Evolutionary conservation across 23 red algal species (phyloP).

Genomic region (Pyropia yezoensis): DNA sequence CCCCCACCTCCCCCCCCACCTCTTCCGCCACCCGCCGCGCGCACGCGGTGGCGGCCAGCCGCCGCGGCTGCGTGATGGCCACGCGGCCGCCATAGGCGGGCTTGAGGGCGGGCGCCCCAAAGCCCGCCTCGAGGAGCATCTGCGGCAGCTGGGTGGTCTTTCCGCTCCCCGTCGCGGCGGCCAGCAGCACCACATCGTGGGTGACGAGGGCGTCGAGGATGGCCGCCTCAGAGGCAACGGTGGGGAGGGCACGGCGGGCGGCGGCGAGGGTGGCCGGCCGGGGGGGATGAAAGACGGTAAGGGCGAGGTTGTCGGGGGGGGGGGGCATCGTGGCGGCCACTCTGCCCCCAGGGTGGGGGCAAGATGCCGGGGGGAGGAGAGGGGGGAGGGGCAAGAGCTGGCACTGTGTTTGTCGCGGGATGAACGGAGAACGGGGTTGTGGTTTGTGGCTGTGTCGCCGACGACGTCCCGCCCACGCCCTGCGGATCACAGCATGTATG

Average conservation of each 20-base stretch:
- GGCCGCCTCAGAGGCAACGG: constrained; percentile 66
- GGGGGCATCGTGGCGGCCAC: background rate
- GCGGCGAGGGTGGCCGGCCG: background rate
- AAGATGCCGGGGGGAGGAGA: background rate
- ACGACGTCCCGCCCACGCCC: background rate
- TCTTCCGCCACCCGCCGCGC: constrained; percentile 72
- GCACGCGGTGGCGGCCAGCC: constrained; percentile 70
- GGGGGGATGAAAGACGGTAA: background rate
- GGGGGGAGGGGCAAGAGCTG: background rate
- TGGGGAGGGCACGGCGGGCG: constrained; percentile 42
- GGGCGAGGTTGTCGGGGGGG: constrained; percentile 1
- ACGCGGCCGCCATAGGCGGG: constrained; percentile 54
- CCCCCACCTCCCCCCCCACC: constrained; percentile 40
- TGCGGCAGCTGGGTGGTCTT: constrained; percentile 92
- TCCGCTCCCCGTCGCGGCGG: constrained; percentile 70
- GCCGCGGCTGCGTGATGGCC: constrained; percentile 82
- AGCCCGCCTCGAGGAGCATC: constrained; percentile 72
- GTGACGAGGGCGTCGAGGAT: constrained; percentile 59
- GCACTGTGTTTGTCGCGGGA: too few species aligned
- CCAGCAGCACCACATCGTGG: constrained; percentile 65
- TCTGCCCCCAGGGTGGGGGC: background rate
- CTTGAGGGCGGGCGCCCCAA: constrained; percentile 13
- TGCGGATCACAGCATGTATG: background rate
- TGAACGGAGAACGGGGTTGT: background rate
- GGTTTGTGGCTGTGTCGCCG: background rate